Conservation (phyloP, 164 flowering plant species). For the Saururus chinensis region DNA sequence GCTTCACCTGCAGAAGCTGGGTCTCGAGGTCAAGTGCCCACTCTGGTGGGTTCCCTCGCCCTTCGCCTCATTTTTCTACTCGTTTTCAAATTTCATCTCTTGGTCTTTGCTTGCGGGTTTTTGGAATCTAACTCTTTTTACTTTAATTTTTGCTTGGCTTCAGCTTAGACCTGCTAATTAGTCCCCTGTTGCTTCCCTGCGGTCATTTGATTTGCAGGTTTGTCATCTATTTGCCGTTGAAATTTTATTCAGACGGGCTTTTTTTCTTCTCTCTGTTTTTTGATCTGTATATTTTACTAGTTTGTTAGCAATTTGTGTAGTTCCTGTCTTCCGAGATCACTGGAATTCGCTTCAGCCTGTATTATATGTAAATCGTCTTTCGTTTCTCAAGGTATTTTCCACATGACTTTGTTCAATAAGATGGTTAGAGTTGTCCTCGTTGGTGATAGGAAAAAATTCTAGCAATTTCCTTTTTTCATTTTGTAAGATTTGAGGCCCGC, state of each 20-base stretch:
- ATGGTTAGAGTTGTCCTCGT: neutral
- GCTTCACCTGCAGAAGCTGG: conserved; percentile 11
- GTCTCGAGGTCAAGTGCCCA: conserved; percentile 11
- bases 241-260: neutral
- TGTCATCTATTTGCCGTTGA: conserved; percentile 4
- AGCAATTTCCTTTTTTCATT: neutral
- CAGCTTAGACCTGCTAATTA: conserved; percentile 42
- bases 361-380: conserved; percentile 30
- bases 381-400: conserved; percentile 22
- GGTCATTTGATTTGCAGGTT: conserved; percentile 60
- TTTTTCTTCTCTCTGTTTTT: conserved; percentile 1
- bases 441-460: neutral
- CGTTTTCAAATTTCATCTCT: neutral
- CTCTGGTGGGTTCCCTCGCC: conserved; percentile 5
- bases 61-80: no score
- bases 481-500: conserved; percentile 35
- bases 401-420: neutral
- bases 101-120: neutral
- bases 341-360: conserved; percentile 24
- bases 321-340: conserved; percentile 22
- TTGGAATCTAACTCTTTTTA: neutral
- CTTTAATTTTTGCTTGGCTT: conserved; percentile 5
- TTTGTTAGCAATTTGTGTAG: conserved; percentile 18
- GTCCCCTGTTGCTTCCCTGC: conserved; percentile 53
- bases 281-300: neutral